A percentile compares a stretch with the other conserved stretches of the same genome.
Conservation (phyloP, 1,139 yeast species). For the Arxiozyma heterogenica region DNA sequence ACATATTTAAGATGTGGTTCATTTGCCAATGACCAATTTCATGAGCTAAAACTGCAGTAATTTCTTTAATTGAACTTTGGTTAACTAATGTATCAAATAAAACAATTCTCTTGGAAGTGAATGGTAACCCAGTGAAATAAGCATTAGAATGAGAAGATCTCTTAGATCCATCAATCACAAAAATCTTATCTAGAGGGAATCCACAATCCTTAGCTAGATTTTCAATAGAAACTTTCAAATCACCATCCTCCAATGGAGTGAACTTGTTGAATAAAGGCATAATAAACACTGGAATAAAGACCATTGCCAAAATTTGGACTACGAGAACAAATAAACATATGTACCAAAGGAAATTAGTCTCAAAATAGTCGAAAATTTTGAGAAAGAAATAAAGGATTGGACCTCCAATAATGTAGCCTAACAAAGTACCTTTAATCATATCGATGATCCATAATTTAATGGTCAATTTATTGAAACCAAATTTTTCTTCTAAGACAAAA, state of each 20-base stretch:
- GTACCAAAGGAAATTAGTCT: constrained; percentile 72
- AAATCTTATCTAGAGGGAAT: constrained; percentile 79
- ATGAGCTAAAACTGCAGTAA: constrained; percentile 91
- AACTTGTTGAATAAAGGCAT: constrained; percentile 89
- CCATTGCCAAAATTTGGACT: constrained; percentile 65
- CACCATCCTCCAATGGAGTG: constrained; percentile 85
- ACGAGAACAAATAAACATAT: constrained; percentile 61
- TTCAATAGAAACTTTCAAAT: constrained; percentile 74
- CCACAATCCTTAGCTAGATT: constrained; percentile 61
- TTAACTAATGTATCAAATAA: constrained; percentile 83
- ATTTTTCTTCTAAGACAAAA: constrained; percentile 85
- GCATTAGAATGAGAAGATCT: constrained; percentile 96
- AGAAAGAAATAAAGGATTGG: constrained; percentile 69
- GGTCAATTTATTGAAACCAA: constrained; percentile 86
- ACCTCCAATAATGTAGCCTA: constrained; percentile 53
- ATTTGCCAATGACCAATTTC: constrained; percentile 97
- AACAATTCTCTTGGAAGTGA: constrained; percentile 85
- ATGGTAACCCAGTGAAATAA: constrained; percentile 88
- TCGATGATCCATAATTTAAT: constrained; percentile 62
- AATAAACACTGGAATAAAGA: constrained; percentile 70
- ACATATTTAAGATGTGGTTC: constrained; percentile 69
- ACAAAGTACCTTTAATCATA: constrained; percentile 47
- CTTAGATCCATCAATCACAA: constrained; percentile 89
- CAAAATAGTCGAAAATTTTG: constrained; percentile 71
- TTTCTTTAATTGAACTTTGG: constrained; percentile 66